Conservation (phyloP, 805 yeast genomes). For the Yarrowia sp. region DNA sequence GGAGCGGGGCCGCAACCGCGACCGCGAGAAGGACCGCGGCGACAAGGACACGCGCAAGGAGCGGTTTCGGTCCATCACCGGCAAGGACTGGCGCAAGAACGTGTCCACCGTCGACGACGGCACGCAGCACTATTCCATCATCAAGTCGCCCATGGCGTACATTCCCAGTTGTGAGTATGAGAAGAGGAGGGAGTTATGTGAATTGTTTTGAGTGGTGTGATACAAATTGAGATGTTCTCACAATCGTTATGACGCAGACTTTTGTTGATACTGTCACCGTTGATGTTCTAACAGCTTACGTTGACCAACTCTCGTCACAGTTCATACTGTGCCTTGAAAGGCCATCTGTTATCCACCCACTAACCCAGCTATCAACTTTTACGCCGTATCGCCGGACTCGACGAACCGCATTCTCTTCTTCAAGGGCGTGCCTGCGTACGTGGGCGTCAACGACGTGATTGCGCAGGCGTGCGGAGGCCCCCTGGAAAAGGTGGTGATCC, state of each 20-base stretch:
- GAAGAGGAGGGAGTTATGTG: too few relatives aligned
- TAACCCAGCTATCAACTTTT: conserved; percentile 32
- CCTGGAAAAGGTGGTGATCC: conserved; percentile 21
- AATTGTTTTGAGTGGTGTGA: background rate
- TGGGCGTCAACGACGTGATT: conserved; percentile 15
- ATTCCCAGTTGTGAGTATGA: conserved; percentile 29
- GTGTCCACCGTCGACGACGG: conserved; percentile 12
- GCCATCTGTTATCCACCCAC: too few relatives aligned
- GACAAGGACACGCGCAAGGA: conserved; percentile 16
- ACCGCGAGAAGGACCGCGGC: conserved; percentile 10
- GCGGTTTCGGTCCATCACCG: conserved; percentile 23
- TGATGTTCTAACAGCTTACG: too few relatives aligned
- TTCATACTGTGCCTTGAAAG: too few relatives aligned
- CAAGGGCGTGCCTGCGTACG: conserved; percentile 25
- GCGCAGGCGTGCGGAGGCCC: conserved; percentile 38
- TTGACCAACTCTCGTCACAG: too few relatives aligned
- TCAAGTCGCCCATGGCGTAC: conserved; percentile 31
- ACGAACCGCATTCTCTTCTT: conserved; percentile 35
- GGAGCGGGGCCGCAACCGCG: background rate
- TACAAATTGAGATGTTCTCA: too few relatives aligned
- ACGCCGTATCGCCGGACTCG: conserved; percentile 31
- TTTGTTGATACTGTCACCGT: too few relatives aligned
- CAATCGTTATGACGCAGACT: too few relatives aligned
- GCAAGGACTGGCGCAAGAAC: conserved; percentile 24
- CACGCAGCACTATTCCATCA: conserved; percentile 11